Evolutionary conservation across 331 rosid species (phyloP).

Genomic region (Quercus tomentella): DNA sequence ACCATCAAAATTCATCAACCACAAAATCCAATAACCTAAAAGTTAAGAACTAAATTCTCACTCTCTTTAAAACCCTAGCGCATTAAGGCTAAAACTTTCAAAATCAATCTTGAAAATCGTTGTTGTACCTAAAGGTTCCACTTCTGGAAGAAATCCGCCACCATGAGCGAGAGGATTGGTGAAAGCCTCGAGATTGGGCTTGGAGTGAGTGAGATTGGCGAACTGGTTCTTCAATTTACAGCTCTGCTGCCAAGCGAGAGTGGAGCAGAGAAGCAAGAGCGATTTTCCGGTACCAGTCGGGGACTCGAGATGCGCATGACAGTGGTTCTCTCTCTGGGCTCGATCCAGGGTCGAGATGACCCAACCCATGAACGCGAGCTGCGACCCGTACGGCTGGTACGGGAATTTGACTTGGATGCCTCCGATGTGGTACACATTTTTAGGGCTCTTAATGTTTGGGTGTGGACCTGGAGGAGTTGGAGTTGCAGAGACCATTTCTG

Average conservation of each 20-base stretch:
- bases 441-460: slow-evolving; percentile 37
- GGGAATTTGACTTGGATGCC: slow-evolving; percentile 85
- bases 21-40: background rate
- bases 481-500: slow-evolving; percentile 40
- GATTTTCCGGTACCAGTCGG: slow-evolving; percentile 97
- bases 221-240: slow-evolving; percentile 30
- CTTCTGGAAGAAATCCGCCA: slow-evolving; percentile 74
- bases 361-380: slow-evolving; percentile 84
- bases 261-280: slow-evolving; percentile 90
- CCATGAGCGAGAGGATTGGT: slow-evolving; percentile 63
- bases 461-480: slow-evolving; percentile 6
- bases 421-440: slow-evolving; percentile 67
- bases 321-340: slow-evolving; percentile 73
- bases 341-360: slow-evolving; percentile 84
- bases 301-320: slow-evolving; percentile 90
- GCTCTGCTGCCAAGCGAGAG: no score
- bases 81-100: no score
- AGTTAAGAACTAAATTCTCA: no score
- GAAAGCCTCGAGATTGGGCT: slow-evolving; percentile 54
- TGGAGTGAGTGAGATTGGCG: slow-evolving; percentile 25
- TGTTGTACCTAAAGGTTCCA: no score
- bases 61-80: no score
- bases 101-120: no score
- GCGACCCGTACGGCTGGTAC: slow-evolving; percentile 83
- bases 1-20: background rate